Evolutionary conservation across 495 filamentous ascomycete species (phyloP).

Genomic region (Neurospora tetrasperma): DNA sequence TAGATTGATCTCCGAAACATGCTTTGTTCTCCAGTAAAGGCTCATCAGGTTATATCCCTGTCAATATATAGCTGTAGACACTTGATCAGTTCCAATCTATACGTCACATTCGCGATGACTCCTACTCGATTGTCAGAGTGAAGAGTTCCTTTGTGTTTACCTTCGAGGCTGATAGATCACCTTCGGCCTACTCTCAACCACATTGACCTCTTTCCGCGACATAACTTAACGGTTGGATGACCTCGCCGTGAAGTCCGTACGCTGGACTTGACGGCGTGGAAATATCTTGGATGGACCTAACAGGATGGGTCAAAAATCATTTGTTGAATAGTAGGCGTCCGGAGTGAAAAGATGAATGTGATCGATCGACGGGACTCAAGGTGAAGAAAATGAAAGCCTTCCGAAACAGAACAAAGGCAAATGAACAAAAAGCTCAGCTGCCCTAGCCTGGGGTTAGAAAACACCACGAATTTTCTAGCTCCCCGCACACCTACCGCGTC

Average conservation of each 20-base stretch:
- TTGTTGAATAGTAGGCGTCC: no score
- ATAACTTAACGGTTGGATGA: not conserved
- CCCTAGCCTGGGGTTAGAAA: not conserved
- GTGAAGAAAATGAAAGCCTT: no score
- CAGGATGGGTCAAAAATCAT: no score
- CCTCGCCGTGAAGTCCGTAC: no score
- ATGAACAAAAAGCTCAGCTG: not conserved
- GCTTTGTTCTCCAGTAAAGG: not conserved
- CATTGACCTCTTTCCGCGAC: not conserved
- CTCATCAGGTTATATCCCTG: not conserved
- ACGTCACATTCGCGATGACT: not conserved
- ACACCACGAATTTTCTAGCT: not conserved
- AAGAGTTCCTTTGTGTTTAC: not conserved
- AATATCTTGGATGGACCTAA: no score
- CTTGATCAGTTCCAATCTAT: not conserved
- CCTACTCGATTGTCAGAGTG: not conserved
- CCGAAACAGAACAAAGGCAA: not conserved
- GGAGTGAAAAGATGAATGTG: no score
- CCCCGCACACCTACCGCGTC: not conserved
- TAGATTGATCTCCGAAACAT: not conserved
- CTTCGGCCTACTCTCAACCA: not conserved
- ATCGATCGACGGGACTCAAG: no score
- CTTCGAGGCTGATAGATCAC: not conserved
- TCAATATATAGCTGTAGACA: not conserved
- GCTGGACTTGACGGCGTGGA: no score